phyloP scores from a whole-genome alignment of 768 basidiomycete genomes.

The Cystofilobasidium bisporidii region DNA sequence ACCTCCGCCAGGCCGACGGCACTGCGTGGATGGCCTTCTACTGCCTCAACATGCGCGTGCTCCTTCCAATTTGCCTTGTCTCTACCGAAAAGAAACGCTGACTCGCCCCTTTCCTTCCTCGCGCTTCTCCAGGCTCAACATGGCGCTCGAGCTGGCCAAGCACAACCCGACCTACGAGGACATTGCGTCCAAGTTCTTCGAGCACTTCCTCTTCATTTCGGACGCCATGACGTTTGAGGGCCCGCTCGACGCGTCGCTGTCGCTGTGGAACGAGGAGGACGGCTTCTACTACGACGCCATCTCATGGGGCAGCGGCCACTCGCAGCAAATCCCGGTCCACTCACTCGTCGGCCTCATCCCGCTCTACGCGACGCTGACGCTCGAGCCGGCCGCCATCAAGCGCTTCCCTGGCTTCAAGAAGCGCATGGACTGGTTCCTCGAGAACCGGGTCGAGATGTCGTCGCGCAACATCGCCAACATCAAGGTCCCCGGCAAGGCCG shows the following conservation, averaged over 20 bases:
- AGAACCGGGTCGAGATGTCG: constrained; percentile 79
- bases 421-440: constrained; percentile 96
- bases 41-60: constrained; percentile 86
- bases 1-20: constrained; percentile 89
- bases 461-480: constrained; percentile 93
- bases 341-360: constrained; percentile 97
- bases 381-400: constrained; percentile 80
- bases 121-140: constrained; percentile 58
- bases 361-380: constrained; percentile 83
- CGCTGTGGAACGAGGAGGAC: constrained; percentile 91
- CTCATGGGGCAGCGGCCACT: constrained; percentile 59
- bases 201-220: constrained; percentile 97
- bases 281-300: constrained; percentile 99
- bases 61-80: constrained; percentile 6
- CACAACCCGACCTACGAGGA: constrained; percentile 97
- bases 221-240: constrained; percentile 93
- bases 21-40: constrained; percentile 99
- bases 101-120: no score
- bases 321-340: constrained; percentile 85
- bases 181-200: constrained; percentile 74
- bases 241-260: constrained; percentile 60
- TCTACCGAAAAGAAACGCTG: constrained; percentile 12
- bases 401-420: constrained; percentile 97
- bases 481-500: constrained; percentile 67
- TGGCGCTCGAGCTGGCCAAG: constrained; percentile 93